Evolutionary conservation across 2,329 filamentous ascomycete species (phyloP).

Genomic region (Ophiosphaerella narmari): DNA sequence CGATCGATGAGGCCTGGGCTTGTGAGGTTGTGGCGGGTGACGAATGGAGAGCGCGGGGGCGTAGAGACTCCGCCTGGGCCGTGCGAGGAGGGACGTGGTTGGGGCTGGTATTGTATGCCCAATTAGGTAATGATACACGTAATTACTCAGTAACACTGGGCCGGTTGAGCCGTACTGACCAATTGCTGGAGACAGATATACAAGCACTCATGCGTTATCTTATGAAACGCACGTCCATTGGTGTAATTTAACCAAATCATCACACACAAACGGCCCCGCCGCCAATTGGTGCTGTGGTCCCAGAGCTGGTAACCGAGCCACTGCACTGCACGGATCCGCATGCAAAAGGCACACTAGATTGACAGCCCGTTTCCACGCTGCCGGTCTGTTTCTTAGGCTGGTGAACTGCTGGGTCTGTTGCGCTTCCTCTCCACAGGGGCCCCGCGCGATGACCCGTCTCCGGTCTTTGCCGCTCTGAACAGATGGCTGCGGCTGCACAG

Average conservation of each 20-base stretch:
- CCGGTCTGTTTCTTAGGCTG: constrained; percentile 15
- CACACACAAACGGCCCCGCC: no score
- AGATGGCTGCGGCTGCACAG: neutral
- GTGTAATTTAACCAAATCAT: no score
- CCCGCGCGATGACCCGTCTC: neutral
- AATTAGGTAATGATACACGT: no score
- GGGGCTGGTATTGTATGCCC: no score
- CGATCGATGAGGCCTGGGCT: constrained; percentile 20
- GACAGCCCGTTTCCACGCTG: constrained; percentile 34
- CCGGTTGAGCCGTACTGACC: no score
- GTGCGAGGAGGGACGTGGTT: no score
- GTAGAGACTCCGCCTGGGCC: no score
- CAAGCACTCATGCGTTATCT: no score
- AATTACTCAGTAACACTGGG: no score
- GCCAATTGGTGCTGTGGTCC: no score
- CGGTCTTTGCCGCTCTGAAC: neutral
- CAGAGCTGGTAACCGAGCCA: constrained; percentile 9
- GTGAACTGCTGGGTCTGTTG: neutral
- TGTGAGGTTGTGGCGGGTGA: constrained; percentile 19
- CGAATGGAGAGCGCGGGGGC: constrained; percentile 16
- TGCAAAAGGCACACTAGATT: constrained; percentile 24
- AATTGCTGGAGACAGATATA: no score
- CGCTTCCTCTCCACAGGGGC: neutral
- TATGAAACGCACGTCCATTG: no score
- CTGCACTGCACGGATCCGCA: constrained; percentile 22